Evolutionary conservation across 208 protist genomes (phyloP), one percentile per base, ranked within the genome.

Genomic region (Kentomonas sorsogonicus): DNA sequence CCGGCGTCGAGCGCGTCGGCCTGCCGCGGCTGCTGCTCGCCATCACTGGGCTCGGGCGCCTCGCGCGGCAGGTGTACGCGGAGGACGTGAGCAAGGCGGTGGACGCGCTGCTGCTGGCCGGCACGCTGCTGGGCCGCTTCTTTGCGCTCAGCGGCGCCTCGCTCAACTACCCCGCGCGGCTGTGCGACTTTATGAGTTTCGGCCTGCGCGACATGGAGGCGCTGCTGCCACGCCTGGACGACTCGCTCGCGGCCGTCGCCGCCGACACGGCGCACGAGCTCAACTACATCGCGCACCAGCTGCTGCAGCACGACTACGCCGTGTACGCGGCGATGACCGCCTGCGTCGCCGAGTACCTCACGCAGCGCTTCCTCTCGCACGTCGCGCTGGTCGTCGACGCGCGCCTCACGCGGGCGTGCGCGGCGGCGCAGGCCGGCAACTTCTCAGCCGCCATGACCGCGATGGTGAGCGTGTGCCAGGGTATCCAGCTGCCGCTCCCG

Each of bases 261-360:
- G 33, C 67, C 1, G 56, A 64, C 51, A 52, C 84, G 3, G 74
- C 78, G 41, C 77, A 79, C 27, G 55, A 73, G 36, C 46, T 86
- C 30, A 69, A 85, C n/a, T 75, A 74, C 45, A 38, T 85, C 39
- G 69, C 74, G 1, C 72, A 81, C 34, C 55, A 69, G 36, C 65
- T 93, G 43, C 62, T 80, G 9, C 63, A 72, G 26, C 60, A 53
- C 27, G 71, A 63, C 33, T 81, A 81, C 65, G 50, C 58, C 39
- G 48, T 75, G n/a, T 74, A 89, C 54, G 74, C 75, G 0, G 57
- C 63, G 22, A 63, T 91, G 33, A 61, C 83, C 27, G 74, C 69
- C 57, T 65, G 70, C 25, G 53, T 93, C 41, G 69, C 83, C 15
- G 86, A 90, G 47, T 83, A 86, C 54, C 34, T 91, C 26, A 83